Conservation (phyloP, 1,284 basidiomycete genomes). For the Athelia psychrophila region DNA sequence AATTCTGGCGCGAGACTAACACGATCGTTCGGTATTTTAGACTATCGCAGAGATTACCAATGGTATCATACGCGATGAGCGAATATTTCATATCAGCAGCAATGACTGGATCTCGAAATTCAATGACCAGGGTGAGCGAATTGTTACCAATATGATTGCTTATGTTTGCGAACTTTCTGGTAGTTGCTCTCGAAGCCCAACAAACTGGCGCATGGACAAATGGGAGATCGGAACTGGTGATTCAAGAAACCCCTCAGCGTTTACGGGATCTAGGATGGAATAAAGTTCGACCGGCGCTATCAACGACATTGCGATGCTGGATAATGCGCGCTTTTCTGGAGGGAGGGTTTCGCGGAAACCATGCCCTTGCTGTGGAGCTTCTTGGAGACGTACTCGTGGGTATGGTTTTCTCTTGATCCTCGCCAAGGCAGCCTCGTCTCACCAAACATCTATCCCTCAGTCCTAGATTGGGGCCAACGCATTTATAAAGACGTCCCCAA, state of each 20-base stretch:
- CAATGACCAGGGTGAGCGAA: constrained; percentile 23
- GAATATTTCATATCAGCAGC: constrained; percentile 29
- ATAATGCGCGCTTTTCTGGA: constrained; percentile 23
- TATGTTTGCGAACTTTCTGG: neutral
- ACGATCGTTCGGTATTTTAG: constrained; percentile 16
- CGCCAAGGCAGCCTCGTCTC: no score
- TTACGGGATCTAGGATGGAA: constrained; percentile 24
- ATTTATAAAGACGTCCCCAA: constrained; percentile 19
- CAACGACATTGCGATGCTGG: constrained; percentile 29
- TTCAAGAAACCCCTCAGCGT: constrained; percentile 20
- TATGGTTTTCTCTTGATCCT: no score
- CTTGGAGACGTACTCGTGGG: constrained; percentile 12
- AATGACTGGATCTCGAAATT: constrained; percentile 16
- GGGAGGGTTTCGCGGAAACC: constrained; percentile 3
- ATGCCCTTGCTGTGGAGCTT: constrained; percentile 14
- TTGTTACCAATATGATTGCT: neutral
- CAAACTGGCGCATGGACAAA: constrained; percentile 13
- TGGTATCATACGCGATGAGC: constrained; percentile 29
- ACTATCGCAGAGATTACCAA: constrained; percentile 24
- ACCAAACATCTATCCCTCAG: neutral
- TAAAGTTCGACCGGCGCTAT: constrained; percentile 24
- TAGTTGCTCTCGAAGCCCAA: constrained; percentile 17
- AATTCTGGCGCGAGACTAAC: neutral
- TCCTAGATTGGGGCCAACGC: constrained; percentile 22
- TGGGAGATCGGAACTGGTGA: constrained; percentile 18